Percentiles rank a stretch among this genome's conserved stretches.
Evolutionary conservation across 139 green algal genomes (phyloP).

Genomic region (Trebouxia sp.): DNA sequence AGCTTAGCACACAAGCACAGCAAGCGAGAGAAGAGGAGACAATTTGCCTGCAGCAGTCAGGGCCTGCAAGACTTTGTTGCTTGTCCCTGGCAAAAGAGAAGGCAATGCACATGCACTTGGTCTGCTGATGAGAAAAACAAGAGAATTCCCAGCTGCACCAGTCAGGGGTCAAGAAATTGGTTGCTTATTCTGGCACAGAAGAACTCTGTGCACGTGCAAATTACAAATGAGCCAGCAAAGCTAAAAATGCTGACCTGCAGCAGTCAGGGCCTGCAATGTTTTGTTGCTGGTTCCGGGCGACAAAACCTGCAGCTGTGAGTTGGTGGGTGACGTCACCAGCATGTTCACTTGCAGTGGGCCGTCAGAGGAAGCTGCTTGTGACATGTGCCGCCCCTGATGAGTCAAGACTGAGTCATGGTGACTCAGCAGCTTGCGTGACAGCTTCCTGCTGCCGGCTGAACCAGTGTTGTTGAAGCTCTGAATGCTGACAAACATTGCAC

Average conservation of each 20-base stretch:
- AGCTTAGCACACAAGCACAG: too few relatives aligned
- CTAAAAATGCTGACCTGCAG: too few relatives aligned
- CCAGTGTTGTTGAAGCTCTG: not conserved
- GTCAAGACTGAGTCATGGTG: not conserved
- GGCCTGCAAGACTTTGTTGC: not conserved
- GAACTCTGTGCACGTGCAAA: too few relatives aligned
- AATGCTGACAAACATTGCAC: not conserved
- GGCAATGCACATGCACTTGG: too few relatives aligned
- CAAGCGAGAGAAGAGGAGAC: too few relatives aligned
- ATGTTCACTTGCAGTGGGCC: not conserved
- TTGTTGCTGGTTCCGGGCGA: not conserved
- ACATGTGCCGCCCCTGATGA: not conserved
- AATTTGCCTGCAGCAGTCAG: not conserved
- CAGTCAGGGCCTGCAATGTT: not conserved
- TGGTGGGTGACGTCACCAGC: not conserved
- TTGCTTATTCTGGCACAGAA: too few relatives aligned
- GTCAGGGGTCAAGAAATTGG: too few relatives aligned
- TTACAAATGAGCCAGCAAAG: too few relatives aligned
- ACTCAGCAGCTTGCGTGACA: not conserved
- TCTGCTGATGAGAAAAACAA: too few relatives aligned
- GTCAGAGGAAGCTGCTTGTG: not conserved
- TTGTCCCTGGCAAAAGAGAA: too few relatives aligned
- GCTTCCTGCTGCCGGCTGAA: not conserved
- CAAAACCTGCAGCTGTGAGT: slow-evolving; percentile 15
- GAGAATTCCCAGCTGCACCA: too few relatives aligned